Conservation (phyloP, 2,329 filamentous ascomycete genomes). For the Trichoderma hamatum region DNA sequence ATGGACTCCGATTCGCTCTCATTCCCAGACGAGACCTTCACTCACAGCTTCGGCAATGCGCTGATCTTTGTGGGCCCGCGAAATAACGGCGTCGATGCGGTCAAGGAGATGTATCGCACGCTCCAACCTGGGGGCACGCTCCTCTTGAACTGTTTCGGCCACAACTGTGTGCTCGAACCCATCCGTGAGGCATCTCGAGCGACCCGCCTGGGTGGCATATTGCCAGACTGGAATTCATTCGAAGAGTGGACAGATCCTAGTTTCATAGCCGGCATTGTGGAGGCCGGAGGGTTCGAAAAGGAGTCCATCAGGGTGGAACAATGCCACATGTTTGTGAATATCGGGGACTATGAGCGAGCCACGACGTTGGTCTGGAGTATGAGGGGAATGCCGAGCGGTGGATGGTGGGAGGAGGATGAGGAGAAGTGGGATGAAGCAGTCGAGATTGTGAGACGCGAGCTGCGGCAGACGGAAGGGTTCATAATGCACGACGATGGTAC, state of each 20-base stretch:
- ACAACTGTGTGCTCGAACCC: slow-evolving; percentile 1
- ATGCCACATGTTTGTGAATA: slow-evolving; percentile 19
- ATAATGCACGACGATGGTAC: slow-evolving; percentile 10
- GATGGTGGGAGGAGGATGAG: slow-evolving; percentile 18
- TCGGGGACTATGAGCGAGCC: slow-evolving; percentile 9
- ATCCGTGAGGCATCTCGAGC: slow-evolving; percentile 17
- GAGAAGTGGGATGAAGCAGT: slow-evolving; percentile 19
- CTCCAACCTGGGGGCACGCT: slow-evolving; percentile 20
- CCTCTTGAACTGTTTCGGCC: slow-evolving; percentile 16
- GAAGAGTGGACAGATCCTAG: slow-evolving; percentile 10
- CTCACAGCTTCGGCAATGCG: slow-evolving; percentile 16
- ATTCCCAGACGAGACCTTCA: slow-evolving; percentile 15
- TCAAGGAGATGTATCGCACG: slow-evolving; percentile 20
- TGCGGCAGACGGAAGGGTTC: slow-evolving; percentile 13
- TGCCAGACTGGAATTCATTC: slow-evolving; percentile 19
- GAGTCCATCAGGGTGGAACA: not conserved
- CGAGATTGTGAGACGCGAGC: slow-evolving; percentile 23
- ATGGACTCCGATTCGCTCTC: slow-evolving; percentile 20
- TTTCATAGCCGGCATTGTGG: slow-evolving; percentile 10
- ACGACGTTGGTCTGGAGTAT: slow-evolving; percentile 15
- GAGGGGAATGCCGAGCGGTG: slow-evolving; percentile 16
- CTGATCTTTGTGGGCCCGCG: slow-evolving; percentile 19
- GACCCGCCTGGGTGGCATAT: not conserved
- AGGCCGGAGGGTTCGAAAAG: slow-evolving; percentile 18
- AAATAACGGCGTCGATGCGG: slow-evolving; percentile 13